Percentiles rank a stretch among this genome's conserved stretches.
Evolutionary conservation across 768 basidiomycete genomes (phyloP).

Genomic region (Leccinum rimulosum): DNA sequence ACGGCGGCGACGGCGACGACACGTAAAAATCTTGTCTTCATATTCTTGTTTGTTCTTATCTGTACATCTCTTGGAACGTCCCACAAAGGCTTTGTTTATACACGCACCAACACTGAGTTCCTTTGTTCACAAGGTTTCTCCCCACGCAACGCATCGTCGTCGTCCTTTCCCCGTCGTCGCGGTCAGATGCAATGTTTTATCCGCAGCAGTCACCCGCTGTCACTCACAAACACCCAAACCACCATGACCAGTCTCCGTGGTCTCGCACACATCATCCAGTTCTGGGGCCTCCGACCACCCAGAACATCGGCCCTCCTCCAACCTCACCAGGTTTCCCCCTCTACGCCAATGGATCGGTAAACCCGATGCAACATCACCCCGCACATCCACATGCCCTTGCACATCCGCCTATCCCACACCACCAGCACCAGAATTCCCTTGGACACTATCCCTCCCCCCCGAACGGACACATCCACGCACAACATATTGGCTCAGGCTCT

Average conservation of each 20-base stretch:
- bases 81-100: not conserved
- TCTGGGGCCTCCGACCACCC: conserved; percentile 43
- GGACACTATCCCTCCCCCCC: conserved; percentile 81
- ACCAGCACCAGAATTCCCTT: conserved; percentile 78
- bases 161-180: conserved; percentile 3
- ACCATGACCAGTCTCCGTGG: conserved; percentile 78
- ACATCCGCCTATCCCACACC: conserved; percentile 55
- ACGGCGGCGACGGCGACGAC: conserved; percentile 13
- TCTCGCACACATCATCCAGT: conserved; percentile 57
- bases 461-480: conserved; percentile 58
- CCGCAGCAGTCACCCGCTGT: conserved; percentile 82
- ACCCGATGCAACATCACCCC: conserved; percentile 59
- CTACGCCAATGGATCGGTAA: conserved; percentile 68
- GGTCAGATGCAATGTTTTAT: conserved; percentile 71
- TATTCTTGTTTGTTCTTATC: conserved; percentile 19
- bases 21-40: conserved; percentile 10
- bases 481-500: conserved; percentile 58
- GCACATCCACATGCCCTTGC: conserved; percentile 51
- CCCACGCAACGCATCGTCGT: conserved; percentile 1
- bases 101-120: conserved; percentile 5
- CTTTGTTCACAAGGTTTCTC: conserved; percentile 11
- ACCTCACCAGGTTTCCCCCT: conserved; percentile 73
- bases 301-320: conserved; percentile 57
- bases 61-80: conserved; percentile 13
- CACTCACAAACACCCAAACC: conserved; percentile 69